Evolutionary conservation across 305 asterid genomes (phyloP), one percentile per base, ranked within the genome.

Genomic region (Fraxinus albicans): DNA sequence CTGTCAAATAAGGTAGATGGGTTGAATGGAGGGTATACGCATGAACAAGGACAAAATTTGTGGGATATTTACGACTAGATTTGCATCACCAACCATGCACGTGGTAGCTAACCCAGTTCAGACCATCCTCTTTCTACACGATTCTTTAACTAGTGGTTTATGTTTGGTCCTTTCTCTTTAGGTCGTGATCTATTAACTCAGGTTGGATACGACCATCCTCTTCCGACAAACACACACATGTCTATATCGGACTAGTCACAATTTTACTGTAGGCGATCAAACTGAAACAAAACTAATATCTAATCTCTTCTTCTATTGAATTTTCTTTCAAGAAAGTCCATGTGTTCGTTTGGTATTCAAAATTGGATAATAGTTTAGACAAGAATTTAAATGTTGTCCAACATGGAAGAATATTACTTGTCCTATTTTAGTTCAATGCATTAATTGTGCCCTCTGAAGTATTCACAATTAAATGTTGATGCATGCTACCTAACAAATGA

Each of bases 401-500:
- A 8, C 12, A 38, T 38, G 2, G 10, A 38, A 38, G 44, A 38
- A 25, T 25, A 25, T 38, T 38, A 36, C 12, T 38, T 40, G 12
- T 4, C 21, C 65, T n/a, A 19, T 1, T 15, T 4, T 3, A 65
- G 8, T 55, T 55, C 8, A 0, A 5, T 1, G 0, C 2, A 4
- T 6, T 17, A 17, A n/a, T 5, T 55, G 8, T 17, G 8, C 1
- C 25, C 33, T 21, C 4, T 15, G 17, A 42, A 42, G 53, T 10
- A 8, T 6, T 36, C 2, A 55, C 23, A 55, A 55, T n/a, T n/a
- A 4, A 55, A 55, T 6, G 25, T 3, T 44, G 76, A 81, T 50
- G 63, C 83, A 73, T 73, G 83, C 55, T 74, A 29, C 47, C 65
- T 33, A 77, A 47, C 31, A 80, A 9, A 55, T 15, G 83, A 75